These are phyloP conservation scores for Pythium dissimile DNA, from an alignment of 352 stramenopile species.

Conservation along the genomic window DNA sequence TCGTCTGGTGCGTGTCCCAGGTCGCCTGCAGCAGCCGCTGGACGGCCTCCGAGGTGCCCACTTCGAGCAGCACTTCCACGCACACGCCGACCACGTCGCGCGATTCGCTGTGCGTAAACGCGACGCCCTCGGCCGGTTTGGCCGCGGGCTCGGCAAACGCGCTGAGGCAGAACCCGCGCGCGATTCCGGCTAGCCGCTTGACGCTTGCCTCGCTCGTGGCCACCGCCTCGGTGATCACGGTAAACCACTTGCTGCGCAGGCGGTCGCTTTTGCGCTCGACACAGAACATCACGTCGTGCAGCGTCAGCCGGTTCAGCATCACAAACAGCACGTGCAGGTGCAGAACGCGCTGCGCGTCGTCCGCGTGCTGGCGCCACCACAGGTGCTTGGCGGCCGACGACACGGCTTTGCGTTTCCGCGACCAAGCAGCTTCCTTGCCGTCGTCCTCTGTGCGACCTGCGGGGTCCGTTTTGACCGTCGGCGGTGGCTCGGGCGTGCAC, in stretches of 20 bases:
- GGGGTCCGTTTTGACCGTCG: too few species aligned
- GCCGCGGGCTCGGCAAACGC: conserved; percentile 1
- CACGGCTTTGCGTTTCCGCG: conserved; percentile 4
- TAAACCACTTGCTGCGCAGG: conserved; percentile 6
- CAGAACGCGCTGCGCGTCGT: conserved; percentile 3
- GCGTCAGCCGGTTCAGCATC: conserved; percentile 3
- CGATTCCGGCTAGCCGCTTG: background rate
- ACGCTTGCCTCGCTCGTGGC: background rate
- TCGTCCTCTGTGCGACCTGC: background rate
- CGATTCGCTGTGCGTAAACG: background rate
- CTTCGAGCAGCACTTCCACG: conserved; percentile 10
- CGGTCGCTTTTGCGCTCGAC: conserved; percentile 4
- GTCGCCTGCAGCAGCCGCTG: background rate
- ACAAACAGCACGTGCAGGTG: conserved; percentile 13
- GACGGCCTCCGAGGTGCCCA: background rate
- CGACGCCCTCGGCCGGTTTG: background rate
- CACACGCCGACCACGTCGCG: background rate
- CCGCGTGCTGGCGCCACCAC: conserved; percentile 8
- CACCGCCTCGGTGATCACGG: background rate
- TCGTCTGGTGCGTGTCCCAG: background rate
- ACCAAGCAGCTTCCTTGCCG: background rate
- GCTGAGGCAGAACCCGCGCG: conserved; percentile 2
- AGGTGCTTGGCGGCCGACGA: conserved; percentile 4
- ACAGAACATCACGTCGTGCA: conserved; percentile 10
- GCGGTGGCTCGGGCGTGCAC: background rate